Conservation (phyloP, 2,329 filamentous ascomycete species). For the Neofusicoccum laricinum region DNA sequence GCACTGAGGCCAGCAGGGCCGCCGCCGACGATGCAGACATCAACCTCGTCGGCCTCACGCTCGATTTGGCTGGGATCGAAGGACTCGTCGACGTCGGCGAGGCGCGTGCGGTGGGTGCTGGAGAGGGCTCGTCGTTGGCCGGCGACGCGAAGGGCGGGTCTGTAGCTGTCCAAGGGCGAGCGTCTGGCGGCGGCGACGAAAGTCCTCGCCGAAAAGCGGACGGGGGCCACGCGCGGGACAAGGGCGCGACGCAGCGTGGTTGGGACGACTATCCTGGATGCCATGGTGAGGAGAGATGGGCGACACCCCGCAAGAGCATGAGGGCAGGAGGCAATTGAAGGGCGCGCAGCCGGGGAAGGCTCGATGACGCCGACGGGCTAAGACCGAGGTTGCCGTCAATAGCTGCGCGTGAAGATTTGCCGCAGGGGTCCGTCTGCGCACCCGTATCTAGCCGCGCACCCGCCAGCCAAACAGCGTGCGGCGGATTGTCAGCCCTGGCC, state of each 20-base stretch:
- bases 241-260: constrained; percentile 9
- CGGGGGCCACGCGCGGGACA: background rate
- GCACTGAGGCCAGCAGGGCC: constrained; percentile 92
- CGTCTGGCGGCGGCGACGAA: background rate
- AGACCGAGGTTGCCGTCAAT: constrained; percentile 12
- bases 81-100: constrained; percentile 38
- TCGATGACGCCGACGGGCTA: constrained; percentile 12
- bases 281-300: constrained; percentile 6
- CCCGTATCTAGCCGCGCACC: background rate
- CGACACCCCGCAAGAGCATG: constrained; percentile 3
- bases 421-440: background rate
- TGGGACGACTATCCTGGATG: constrained; percentile 14
- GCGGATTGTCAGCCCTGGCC: constrained; percentile 12
- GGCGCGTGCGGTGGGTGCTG: constrained; percentile 28
- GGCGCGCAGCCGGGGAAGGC: background rate
- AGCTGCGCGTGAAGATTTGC: constrained; percentile 7
- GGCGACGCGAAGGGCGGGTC: constrained; percentile 34
- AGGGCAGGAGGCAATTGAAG: constrained; percentile 4
- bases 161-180: constrained; percentile 18
- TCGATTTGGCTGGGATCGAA: constrained; percentile 59
- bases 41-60: constrained; percentile 87
- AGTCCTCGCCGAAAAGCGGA: background rate
- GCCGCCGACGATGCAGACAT: constrained; percentile 94
- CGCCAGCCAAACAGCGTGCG: constrained; percentile 6
- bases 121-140: constrained; percentile 37